Percentiles rank a stretch among this genome's conserved stretches.
phyloP scores from a whole-genome alignment of 1,139 yeast species.

The Geotrichum histeridarum region DNA sequence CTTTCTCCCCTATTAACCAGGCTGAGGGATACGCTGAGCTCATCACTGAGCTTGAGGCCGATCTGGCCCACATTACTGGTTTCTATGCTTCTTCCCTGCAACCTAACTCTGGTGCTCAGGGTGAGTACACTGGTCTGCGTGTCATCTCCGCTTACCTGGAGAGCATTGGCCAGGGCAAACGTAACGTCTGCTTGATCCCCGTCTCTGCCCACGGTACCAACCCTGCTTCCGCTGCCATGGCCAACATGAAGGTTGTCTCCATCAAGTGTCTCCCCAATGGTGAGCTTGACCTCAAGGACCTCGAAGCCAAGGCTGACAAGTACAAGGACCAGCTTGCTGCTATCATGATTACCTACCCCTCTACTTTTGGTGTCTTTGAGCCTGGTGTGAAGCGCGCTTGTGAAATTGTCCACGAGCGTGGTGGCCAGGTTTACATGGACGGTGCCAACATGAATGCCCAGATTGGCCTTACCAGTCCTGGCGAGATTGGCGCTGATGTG shows the following conservation, averaged over 20 bases:
- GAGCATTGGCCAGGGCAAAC: conserved; percentile 61
- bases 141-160: conserved; percentile 76
- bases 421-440: conserved; percentile 95
- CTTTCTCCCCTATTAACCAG: conserved; percentile 85
- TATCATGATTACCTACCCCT: conserved; percentile 94
- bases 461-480: conserved; percentile 95
- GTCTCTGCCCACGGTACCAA: conserved; percentile 98
- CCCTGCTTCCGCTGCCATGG: conserved; percentile 98
- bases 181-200: conserved; percentile 90
- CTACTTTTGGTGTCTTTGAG: conserved; percentile 93
- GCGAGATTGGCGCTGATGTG: conserved; percentile 97
- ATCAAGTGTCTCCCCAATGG: conserved; percentile 84
- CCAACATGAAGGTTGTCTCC: conserved; percentile 89
- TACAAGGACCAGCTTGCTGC: conserved; percentile 73
- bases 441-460: conserved; percentile 99
- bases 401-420: conserved; percentile 72
- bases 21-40: conserved; percentile 78
- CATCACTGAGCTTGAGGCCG: conserved; percentile 70
- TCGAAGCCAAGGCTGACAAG: conserved; percentile 66
- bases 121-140: conserved; percentile 91
- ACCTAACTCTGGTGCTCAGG: conserved; percentile 98
- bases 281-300: conserved; percentile 73
- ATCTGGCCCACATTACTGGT: conserved; percentile 91
- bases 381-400: conserved; percentile 85
- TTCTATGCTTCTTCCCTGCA: conserved; percentile 85